Evolutionary conservation across 169 alveolate genomes (phyloP), one percentile per base, ranked within the genome.

Genomic region (Cryptosporidium ubiquitum): DNA sequence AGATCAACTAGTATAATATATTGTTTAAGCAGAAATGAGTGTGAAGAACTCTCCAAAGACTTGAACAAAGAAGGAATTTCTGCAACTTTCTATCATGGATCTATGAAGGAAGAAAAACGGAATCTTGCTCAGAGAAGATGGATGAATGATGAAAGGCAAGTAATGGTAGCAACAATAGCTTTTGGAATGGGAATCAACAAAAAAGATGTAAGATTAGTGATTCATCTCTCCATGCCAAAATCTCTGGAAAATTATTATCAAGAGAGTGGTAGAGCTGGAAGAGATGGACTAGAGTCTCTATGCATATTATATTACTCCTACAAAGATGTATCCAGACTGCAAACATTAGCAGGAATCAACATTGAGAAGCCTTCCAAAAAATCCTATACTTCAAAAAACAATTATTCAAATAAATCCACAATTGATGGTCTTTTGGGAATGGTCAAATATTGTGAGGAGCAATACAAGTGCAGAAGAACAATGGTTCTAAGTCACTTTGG

Each of bases 181-280:
- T 99, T 99, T 92, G 99, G 99, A 26, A 96, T 99, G 99, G 99
- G 99, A 39, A 98, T 99, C 49, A 98, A 99, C 93, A 99, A 99
- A 93, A 94, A 95, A 35, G 99, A 98, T 92, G 99, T 98, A 18
- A 94, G 99, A 75, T 98, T 97, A 91, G 99, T 99, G 9, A 96
- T 99, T 14, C 99, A 99, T 86, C 95, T 94, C 75, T 96, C 99
- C 2, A 91, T 99, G 86, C 99, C 99, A 20, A 97, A 97, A 71
- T 96, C 99, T 12, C 92, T 98, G 42, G 99, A 99, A 93, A 96
- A 97, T 84, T 98, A 98, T 91, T 97, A 96, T 70, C 99, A 97
- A 95, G 99, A 99, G 93, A 95, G 98, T 0, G 99, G 99, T 18
- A 94, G 99, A 52, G 98, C 98, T 23, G 99, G 99, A 9, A 85